Conservation (phyloP, 2,329 filamentous ascomycete genomes). For the Fusarium ramigenum region DNA sequence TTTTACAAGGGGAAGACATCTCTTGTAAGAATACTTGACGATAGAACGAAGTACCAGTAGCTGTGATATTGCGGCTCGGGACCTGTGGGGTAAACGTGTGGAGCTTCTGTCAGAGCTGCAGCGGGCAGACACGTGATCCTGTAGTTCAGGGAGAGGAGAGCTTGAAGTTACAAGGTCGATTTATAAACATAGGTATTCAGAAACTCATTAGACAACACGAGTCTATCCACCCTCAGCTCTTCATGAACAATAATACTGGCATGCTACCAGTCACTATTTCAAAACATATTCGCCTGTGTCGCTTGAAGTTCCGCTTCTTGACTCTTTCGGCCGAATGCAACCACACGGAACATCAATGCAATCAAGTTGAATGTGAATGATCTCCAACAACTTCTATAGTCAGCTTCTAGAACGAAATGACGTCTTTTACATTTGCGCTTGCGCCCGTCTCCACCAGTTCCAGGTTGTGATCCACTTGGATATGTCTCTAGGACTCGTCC, state of each 20-base stretch:
- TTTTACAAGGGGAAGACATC: constrained; percentile 6
- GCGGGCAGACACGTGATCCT: constrained; percentile 7
- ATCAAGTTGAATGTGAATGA: not conserved
- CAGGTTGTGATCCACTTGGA: constrained; percentile 13
- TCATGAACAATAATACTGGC: not conserved
- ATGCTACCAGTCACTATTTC: not conserved
- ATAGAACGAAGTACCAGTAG: constrained; percentile 2
- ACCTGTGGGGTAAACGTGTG: not conserved
- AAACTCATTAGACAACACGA: not conserved
- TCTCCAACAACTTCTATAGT: constrained; percentile 6
- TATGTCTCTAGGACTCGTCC: not conserved
- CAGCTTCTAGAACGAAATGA: constrained; percentile 43
- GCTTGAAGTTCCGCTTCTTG: not conserved
- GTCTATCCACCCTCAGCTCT: not conserved
- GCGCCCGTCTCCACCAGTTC: constrained; percentile 20
- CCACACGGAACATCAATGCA: not conserved
- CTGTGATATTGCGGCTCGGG: not conserved
- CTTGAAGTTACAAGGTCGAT: not conserved
- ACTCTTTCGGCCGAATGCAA: constrained; percentile 8
- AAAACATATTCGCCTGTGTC: not conserved
- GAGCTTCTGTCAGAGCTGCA: not conserved
- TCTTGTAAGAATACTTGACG: constrained; percentile 35
- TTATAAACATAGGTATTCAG: not conserved
- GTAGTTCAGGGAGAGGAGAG: not conserved
- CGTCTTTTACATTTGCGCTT: constrained; percentile 13